Evolutionary conservation across 805 yeast genomes (phyloP), one percentile per base, ranked within the genome.

Genomic region (Ogataea thermomethanolica): DNA sequence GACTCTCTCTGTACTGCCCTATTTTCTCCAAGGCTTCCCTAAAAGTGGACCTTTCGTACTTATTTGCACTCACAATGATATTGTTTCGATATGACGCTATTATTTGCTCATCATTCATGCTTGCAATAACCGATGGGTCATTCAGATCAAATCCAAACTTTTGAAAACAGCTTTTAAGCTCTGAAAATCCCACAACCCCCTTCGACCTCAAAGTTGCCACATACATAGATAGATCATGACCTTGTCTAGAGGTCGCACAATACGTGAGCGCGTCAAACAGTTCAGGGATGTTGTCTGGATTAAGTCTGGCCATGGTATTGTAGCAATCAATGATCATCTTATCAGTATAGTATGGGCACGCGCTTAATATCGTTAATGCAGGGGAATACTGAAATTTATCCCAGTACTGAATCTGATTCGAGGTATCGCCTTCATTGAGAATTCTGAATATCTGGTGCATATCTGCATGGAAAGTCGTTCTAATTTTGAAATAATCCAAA

Each of bases 211-310:
- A 63, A 30, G 73, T 73, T 7, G 73, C 62, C 8, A 76, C 71
- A 31, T 54, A 65, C 20, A 62, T 51, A 39, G 68, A 67, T 21
- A 81, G 55, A 30, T 66, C 71, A 41, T 73, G 73, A 1, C 76
- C 67, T 7, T 67, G 62, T 40, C 78, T 68, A 0, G 62, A 49
- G n/a, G 72, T 69, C 0, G 83, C 73, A 27, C 82, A 64, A 28
- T 61, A 70, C 6, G 60, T 64, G 25, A 84, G 56, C 0, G 82
- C 74, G 55, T 84, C 89, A 49, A 77, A 72, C 48, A 80, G 81
- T 25, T 64, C 57, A 1, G 84, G 78, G 2, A 55, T 46, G 33
- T 70, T 64, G 0, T 48, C 55, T 0, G 74, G 70, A 54, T 82
- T 86, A 35, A 66, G 41, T 0, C 45, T 37, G 4, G 57, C 50